Evolutionary conservation across 2,329 filamentous ascomycete genomes (phyloP).

Genomic region (Neofusicoccum sp.): DNA sequence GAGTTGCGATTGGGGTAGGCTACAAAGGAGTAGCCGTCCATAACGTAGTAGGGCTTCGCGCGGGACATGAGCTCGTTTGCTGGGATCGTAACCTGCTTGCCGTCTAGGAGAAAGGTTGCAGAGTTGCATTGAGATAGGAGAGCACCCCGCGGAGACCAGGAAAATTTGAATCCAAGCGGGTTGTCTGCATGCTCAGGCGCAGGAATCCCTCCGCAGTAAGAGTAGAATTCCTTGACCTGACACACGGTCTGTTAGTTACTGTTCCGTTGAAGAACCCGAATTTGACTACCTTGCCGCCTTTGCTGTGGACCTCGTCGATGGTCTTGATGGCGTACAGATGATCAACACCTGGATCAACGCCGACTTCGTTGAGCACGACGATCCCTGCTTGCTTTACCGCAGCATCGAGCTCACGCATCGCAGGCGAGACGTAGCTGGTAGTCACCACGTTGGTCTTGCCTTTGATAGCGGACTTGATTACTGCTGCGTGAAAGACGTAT

Average conservation of each 20-base stretch:
- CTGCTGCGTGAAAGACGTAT: constrained; percentile 23
- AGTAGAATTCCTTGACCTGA: too few relatives aligned
- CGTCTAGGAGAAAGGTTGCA: constrained; percentile 15
- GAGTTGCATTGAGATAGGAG: constrained; percentile 22
- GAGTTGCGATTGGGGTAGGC: constrained; percentile 22
- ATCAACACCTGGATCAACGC: constrained; percentile 44
- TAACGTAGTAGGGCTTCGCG: constrained; percentile 20
- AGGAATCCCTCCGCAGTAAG: too few relatives aligned
- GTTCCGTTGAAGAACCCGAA: constrained; percentile 22
- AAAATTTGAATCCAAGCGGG: constrained; percentile 25
- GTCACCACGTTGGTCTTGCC: constrained; percentile 23
- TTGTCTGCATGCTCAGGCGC: constrained; percentile 3
- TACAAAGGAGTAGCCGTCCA: constrained; percentile 22
- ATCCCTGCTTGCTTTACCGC: constrained; percentile 48
- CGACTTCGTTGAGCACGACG: constrained; percentile 24
- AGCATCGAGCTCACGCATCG: constrained; percentile 24
- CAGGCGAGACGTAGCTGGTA: constrained; percentile 23
- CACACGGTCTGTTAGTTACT: neutral
- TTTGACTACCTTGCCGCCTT: constrained; percentile 22
- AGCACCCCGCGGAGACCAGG: constrained; percentile 23
- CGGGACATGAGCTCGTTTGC: constrained; percentile 19
- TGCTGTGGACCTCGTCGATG: constrained; percentile 19
- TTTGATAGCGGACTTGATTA: constrained; percentile 24
- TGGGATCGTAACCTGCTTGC: constrained; percentile 12
- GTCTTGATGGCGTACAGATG: constrained; percentile 31